These are phyloP conservation scores for Adansonia digitata DNA, from an alignment of 345 rosid genomes.

Conservation along the genomic window DNA sequence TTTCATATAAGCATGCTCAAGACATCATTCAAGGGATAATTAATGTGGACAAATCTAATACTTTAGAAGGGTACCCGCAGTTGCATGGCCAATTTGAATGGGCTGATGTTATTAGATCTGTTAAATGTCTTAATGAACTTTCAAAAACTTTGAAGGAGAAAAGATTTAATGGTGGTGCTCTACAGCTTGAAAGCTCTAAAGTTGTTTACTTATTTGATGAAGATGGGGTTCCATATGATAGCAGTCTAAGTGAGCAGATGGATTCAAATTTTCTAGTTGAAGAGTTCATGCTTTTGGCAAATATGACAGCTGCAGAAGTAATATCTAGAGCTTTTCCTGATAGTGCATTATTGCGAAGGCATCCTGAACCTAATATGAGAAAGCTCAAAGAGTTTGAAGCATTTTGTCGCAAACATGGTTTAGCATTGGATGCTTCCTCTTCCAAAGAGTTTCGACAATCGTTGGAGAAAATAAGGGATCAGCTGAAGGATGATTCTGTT, in stretches of 20 bases:
- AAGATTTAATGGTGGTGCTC: constrained; percentile 70
- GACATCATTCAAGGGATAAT: constrained; percentile 47
- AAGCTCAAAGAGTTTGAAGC: constrained; percentile 84
- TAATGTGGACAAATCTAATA: constrained; percentile 23
- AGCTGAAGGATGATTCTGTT: constrained; percentile 64
- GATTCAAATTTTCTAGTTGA: constrained; percentile 70
- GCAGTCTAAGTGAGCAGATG: constrained; percentile 32
- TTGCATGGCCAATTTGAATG: constrained; percentile 64
- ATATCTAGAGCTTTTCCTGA: constrained; percentile 80
- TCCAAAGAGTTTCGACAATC: constrained; percentile 58
- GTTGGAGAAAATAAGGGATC: constrained; percentile 49
- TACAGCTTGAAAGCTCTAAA: constrained; percentile 60
- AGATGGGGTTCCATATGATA: constrained; percentile 66
- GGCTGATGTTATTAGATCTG: constrained; percentile 55
- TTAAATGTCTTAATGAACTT: constrained; percentile 49
- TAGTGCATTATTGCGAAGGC: constrained; percentile 69
- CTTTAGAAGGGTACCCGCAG: constrained; percentile 33
- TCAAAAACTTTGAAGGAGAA: constrained; percentile 53
- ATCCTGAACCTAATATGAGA: constrained; percentile 77
- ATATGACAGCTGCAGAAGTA: constrained; percentile 81
- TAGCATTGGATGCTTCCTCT: constrained; percentile 68
- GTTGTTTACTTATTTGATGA: constrained; percentile 54
- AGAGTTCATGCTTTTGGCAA: constrained; percentile 97
- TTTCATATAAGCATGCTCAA: constrained; percentile 76
- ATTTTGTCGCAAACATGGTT: constrained; percentile 69